Base-by-base conservation (phyloP, 1,284 basidiomycete genomes). In the Cutaneotrichosporon sp. region DNA sequence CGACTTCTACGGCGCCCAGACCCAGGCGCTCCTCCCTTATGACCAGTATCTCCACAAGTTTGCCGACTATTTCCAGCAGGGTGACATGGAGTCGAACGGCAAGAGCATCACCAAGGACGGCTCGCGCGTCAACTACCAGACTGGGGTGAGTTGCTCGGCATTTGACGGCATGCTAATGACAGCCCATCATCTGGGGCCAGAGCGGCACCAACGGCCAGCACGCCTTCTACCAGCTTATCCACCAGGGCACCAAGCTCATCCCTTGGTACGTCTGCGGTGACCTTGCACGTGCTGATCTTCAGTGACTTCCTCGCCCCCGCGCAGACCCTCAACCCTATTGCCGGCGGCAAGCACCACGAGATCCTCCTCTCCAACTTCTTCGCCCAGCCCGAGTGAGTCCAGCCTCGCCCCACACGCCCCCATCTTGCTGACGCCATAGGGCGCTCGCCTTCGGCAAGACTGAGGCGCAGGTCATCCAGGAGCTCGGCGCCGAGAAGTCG, bases 1-100 rank as follows among this genome's bases (percentile, higher is more conserved):
- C 78, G 91, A 98, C 83, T 98, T 98, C 80, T 97, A 94, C 79
- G 91, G 87, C 67, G 84, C 95, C 45, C 93, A 98, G 82, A 97
- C 95, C 1, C 92, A 97, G 73, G 92, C 90, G 8, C 85, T 99
- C 52, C 84, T 99, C 34, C 95, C 95, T 4, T 99, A 99, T 77
- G 97, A 99, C 81, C 95, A 99, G 80, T 99, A 99, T 82, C 83
- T 99, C 71, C 91, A 97, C 86, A 97, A 97, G 81, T 99, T 99
- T 76, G 95, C 95, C 59, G 95, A 98, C 82, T 99, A 99, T 85
- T 99, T 99, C 91, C 95, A 99, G 81, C 95, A 99, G 81, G 95
- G 95, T 51, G 95, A 99, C 81, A 99, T 99, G 95, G 95, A 99
- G 82, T 97, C 93, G 24, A 98, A 99, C 81, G 95, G 95, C 65